Conservation (phyloP, 495 filamentous ascomycete genomes). For the Aspergillus hancockii region DNA sequence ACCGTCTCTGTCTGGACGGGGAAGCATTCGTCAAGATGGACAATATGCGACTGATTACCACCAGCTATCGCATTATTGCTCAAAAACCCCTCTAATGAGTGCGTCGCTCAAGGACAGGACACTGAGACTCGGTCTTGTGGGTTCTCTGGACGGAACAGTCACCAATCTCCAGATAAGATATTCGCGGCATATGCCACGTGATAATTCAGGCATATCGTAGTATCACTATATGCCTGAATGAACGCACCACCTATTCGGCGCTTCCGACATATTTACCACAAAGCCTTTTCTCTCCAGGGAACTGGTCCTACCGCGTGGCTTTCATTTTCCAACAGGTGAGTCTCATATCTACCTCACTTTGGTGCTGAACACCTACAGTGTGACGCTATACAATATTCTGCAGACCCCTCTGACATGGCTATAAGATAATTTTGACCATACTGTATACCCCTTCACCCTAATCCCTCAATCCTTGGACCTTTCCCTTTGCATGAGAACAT, state of each 20-base stretch:
- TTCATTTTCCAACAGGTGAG: background rate
- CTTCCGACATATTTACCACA: background rate
- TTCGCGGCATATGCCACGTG: background rate
- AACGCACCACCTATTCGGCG: background rate
- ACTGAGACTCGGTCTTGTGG: background rate
- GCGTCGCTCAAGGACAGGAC: background rate
- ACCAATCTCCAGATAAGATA: background rate
- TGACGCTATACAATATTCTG: background rate
- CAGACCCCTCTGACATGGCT: conserved; percentile 1
- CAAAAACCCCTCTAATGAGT: conserved; percentile 48
- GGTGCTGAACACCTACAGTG: background rate
- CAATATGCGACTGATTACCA: conserved; percentile 58
- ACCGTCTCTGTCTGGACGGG: conserved; percentile 61
- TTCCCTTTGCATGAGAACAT: background rate
- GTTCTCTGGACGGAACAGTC: background rate
- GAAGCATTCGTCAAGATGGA: conserved; percentile 67
- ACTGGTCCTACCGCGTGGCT: background rate
- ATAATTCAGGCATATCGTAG: background rate
- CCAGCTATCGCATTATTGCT: conserved; percentile 62
- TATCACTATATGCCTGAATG: too few species aligned
- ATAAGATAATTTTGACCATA: conserved; percentile 3
- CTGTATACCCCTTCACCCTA: conserved; percentile 4
- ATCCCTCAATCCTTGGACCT: background rate
- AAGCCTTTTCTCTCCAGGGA: background rate
- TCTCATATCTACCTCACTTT: background rate